Evolutionary conservation across 176 grass and related monocot species (phyloP), one percentile per base, ranked within the genome.

Genomic region (Ampelocalamus luodianensis): DNA sequence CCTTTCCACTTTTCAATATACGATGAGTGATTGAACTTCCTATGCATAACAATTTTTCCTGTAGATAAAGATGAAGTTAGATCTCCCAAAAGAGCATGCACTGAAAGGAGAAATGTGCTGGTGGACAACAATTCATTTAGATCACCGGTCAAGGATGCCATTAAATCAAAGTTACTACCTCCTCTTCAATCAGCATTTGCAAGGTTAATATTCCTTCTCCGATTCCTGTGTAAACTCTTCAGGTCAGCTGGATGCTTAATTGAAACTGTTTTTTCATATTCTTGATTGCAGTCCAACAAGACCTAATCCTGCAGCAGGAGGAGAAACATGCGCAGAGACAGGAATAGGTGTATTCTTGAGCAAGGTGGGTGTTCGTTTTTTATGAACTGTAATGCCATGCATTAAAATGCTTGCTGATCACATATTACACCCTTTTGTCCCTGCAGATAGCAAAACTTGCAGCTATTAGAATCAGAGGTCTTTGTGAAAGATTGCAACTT

Each of bases 181-280:
- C 95, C 90, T 82, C 96, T 99, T 84, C 95, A 98, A 56, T 96
- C 96, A 89, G 91, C 93, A 45, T 95, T 99, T 89, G 90, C 90
- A 86, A 99, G 96, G 96, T 99, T 79, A 46, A 72, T 49, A 60
- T 83, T 68, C 43, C 29, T 83, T 67, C 74, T 63, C 72, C 45
- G 12, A 66, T 76, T 88, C 55, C 5, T 74, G 12, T 17, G 10
- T 73, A 11, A 73, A 76, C 42, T 48, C 32, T 22, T 46, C 37
- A 72, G 18, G 55, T 81, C 46, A 56, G 29, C 51, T 71, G 24
- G 53, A 80, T 72, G 44, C 56, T 82, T 68, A 86, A 79, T 42
- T 84, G 14, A 4, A 63, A 58, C 65, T 46, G 0, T 3, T 0
- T 65, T 85, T 38, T 71, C 14, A 45, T 70, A 42, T 56, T 89